These are phyloP conservation scores for Eimeria acervulina DNA, from an alignment of 169 alveolate species.

Conservation along the genomic window DNA sequence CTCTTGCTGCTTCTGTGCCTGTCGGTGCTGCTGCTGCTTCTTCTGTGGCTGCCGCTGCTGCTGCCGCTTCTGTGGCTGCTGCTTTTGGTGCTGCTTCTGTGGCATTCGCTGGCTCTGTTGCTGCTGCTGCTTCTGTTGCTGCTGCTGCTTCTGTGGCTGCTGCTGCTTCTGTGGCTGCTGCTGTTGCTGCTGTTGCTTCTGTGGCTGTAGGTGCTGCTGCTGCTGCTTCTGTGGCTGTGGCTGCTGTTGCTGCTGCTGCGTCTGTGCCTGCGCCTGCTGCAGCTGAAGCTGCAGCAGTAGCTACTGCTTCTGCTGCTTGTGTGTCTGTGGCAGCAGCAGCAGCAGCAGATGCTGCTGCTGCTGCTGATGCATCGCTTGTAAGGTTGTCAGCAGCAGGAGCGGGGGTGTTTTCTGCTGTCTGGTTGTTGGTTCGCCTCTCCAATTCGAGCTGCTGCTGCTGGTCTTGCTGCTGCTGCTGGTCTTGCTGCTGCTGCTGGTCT, in stretches of 20 bases:
- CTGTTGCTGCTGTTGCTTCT: neutral
- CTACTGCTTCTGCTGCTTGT: neutral
- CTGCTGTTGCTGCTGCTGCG: neutral
- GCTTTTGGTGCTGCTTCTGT: neutral
- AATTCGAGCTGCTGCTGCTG: neutral
- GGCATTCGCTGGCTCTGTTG: neutral
- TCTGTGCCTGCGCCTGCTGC: neutral
- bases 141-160: neutral
- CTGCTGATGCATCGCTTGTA: no score
- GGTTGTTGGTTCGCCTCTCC: neutral
- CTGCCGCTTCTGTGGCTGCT: neutral
- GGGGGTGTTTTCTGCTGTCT: neutral
- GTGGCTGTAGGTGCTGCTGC: neutral
- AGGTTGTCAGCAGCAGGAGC: neutral
- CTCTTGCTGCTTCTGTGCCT: neutral
- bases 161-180: neutral
- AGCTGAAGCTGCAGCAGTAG: neutral
- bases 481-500: no score
- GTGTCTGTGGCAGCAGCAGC: neutral
- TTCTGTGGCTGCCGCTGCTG: neutral
- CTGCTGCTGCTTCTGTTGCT: constrained; percentile 1
- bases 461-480: no score
- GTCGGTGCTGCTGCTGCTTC: neutral
- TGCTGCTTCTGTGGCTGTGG: neutral
- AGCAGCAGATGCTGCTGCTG: no score